phyloP scores from a whole-genome alignment of 2,329 filamentous ascomycete genomes.

The Colletotrichum abscissum region DNA sequence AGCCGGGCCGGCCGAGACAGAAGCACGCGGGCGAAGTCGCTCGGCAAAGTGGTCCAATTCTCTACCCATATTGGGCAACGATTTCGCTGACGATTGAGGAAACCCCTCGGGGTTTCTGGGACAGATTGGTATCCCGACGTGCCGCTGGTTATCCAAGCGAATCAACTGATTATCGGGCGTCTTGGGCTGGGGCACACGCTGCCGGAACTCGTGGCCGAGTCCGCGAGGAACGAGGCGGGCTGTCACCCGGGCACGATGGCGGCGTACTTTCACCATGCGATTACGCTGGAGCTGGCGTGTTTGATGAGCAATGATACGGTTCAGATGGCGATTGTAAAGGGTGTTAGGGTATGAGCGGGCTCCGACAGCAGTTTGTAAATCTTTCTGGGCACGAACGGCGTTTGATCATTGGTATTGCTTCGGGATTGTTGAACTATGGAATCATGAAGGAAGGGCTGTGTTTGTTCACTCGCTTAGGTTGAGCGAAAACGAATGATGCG shows the following conservation, averaged over 20 bases:
- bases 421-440: background rate
- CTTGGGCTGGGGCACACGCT: conserved; percentile 23
- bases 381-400: background rate
- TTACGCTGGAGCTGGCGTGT: conserved; percentile 31
- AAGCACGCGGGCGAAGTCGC: background rate
- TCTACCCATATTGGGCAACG: background rate
- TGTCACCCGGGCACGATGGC: conserved; percentile 31
- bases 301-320: conserved; percentile 30
- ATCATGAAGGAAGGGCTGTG: background rate
- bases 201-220: conserved; percentile 24
- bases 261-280: conserved; percentile 30
- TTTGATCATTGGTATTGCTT: background rate
- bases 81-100: background rate
- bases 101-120: background rate
- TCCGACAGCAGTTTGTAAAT: background rate
- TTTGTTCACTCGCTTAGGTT: background rate
- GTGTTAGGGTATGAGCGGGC: conserved; percentile 11
- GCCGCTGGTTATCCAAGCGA: conserved; percentile 31
- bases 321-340: conserved; percentile 31
- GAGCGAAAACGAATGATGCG: background rate
- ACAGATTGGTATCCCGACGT: conserved; percentile 32
- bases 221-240: conserved; percentile 27
- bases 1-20: background rate
- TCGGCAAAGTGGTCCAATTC: background rate
- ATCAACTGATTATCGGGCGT: conserved; percentile 32